These are phyloP conservation scores for Solanum chacoense DNA, from an alignment of 305 asterid species.

Conservation along the genomic window DNA sequence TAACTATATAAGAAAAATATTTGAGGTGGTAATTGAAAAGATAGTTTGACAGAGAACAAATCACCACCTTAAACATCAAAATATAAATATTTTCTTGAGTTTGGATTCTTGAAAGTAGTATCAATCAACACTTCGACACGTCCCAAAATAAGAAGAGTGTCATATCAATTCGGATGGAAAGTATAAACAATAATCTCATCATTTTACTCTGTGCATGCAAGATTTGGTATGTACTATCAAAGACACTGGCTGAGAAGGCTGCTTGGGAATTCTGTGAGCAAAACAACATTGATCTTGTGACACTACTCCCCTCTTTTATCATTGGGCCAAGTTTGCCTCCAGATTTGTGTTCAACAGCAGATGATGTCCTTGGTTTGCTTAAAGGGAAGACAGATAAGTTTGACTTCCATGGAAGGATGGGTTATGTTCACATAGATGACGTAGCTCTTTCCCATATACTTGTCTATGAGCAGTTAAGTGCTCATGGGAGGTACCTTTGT, in stretches of 20 bases:
- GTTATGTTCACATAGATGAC: slow-evolving; percentile 85
- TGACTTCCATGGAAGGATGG: slow-evolving; percentile 82
- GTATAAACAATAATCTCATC: neutral
- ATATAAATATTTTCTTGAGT: neutral
- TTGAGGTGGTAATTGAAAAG: neutral
- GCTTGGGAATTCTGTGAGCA: slow-evolving; percentile 79
- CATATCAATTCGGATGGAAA: neutral
- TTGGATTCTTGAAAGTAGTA: neutral
- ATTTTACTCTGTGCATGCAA: neutral
- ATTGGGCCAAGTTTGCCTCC: slow-evolving; percentile 78
- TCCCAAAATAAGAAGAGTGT: neutral
- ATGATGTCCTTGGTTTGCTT: slow-evolving; percentile 79
- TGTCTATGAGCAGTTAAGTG: slow-evolving; percentile 42
- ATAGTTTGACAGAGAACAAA: neutral
- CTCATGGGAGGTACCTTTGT: slow-evolving; percentile 74
- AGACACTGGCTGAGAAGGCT: slow-evolving; percentile 78
- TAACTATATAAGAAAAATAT: neutral
- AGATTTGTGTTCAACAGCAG: slow-evolving; percentile 50
- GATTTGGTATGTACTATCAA: slow-evolving; percentile 80
- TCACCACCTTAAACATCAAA: neutral
- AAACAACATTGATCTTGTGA: slow-evolving; percentile 53
- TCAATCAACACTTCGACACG: neutral
- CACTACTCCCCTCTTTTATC: slow-evolving; percentile 67
- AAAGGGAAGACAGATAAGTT: slow-evolving; percentile 61
- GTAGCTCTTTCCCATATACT: slow-evolving; percentile 71